A percentile compares a stretch with the other conserved stretches of the same genome.
Conservation (phyloP, 805 yeast species). For the Candida nonsorbophila region DNA sequence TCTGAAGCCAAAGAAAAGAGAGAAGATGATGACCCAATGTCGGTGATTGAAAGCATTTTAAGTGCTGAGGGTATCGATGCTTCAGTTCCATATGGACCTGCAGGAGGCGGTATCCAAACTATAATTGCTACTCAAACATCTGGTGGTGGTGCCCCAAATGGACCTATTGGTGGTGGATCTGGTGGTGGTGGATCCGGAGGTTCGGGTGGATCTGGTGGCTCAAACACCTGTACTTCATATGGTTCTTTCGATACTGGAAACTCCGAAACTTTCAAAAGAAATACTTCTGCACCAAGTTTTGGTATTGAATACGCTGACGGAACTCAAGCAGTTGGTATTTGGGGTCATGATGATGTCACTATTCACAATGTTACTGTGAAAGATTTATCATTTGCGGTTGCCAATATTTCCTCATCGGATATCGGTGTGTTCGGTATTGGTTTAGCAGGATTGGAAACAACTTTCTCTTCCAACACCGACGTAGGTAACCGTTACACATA, state of each 20-base stretch:
- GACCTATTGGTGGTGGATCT: constrained; percentile 4
- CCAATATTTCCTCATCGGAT: constrained; percentile 55
- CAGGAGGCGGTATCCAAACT: neutral
- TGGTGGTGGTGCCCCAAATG: constrained; percentile 3
- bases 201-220: constrained; percentile 2
- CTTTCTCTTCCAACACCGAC: constrained; percentile 20
- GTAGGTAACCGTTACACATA: constrained; percentile 20
- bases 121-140: constrained; percentile 1
- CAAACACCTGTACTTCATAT: constrained; percentile 35
- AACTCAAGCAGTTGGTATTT: constrained; percentile 43
- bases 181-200: constrained; percentile 1
- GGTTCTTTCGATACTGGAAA: constrained; percentile 44
- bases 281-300: constrained; percentile 37
- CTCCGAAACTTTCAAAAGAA: constrained; percentile 35
- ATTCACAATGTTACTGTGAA: constrained; percentile 46
- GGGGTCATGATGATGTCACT: constrained; percentile 60
- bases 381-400: constrained; percentile 68
- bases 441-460: constrained; percentile 61
- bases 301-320: constrained; percentile 44
- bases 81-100: too few relatives aligned
- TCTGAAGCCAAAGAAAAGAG: neutral
- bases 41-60: neutral
- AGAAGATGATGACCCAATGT: neutral
- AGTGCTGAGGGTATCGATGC: constrained; percentile 7
- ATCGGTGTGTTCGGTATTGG: constrained; percentile 77